Conservation (phyloP, 1,284 basidiomycete genomes). For the Puccinia hordei region DNA sequence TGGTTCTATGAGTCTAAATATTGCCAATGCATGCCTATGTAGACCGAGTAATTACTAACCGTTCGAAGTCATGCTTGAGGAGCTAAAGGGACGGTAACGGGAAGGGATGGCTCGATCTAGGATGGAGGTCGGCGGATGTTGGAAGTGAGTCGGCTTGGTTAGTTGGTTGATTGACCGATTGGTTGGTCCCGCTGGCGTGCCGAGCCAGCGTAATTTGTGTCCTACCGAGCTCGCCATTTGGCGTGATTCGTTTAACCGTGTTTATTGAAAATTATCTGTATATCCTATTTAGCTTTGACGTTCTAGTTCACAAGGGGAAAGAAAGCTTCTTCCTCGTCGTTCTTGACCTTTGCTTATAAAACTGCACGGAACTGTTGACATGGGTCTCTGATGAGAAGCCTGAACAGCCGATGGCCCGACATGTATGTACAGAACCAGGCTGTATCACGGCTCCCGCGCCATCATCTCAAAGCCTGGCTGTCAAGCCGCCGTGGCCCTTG, state of each 20-base stretch:
- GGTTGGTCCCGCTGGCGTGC: not conserved
- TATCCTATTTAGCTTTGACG: no score
- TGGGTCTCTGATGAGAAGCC: no score
- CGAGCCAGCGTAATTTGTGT: not conserved
- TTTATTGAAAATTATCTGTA: not conserved
- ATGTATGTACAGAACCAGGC: no score
- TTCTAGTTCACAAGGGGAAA: no score
- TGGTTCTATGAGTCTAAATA: no score
- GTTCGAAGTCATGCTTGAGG: not conserved
- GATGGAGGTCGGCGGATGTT: not conserved
- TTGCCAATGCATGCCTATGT: not conserved
- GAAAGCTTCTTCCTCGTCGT: no score
- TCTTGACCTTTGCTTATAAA: no score
- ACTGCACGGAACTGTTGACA: no score
- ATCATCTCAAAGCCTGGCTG: no score
- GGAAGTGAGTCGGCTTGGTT: not conserved
- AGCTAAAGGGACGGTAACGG: not conserved
- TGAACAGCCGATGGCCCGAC: no score
- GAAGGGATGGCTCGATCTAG: not conserved
- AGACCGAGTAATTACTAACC: slow-evolving; percentile 12
- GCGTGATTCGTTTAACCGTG: not conserved
- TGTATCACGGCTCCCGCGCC: no score
- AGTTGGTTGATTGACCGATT: not conserved
- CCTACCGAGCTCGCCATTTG: not conserved
- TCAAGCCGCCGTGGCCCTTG: no score